phyloP scores from a whole-genome alignment of 2,329 filamentous ascomycete species.

The Cladophialophora exuberans region DNA sequence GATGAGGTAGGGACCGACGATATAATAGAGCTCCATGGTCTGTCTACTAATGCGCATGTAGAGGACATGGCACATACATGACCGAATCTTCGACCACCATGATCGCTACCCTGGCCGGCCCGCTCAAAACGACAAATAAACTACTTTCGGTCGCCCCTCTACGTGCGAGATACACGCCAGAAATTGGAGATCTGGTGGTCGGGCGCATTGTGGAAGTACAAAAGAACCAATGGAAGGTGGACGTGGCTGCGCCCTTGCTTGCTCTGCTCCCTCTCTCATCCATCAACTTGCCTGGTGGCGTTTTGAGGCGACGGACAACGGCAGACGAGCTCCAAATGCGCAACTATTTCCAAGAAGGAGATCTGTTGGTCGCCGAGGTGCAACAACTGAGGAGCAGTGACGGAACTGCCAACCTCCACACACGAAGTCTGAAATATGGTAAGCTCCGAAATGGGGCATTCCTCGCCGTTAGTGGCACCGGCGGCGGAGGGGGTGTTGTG shows the following conservation, averaged over 20 bases:
- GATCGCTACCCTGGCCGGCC: constrained; percentile 86
- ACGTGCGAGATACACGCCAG: constrained; percentile 88
- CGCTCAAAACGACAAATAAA: constrained; percentile 92
- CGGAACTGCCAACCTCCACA: constrained; percentile 85
- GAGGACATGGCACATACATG: constrained; percentile 87
- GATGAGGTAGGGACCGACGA: constrained; percentile 63
- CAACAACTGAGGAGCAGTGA: constrained; percentile 80
- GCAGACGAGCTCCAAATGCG: constrained; percentile 97
- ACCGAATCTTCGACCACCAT: constrained; percentile 62
- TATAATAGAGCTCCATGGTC: constrained; percentile 47
- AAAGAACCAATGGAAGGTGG: constrained; percentile 88
- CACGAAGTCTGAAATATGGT: constrained; percentile 86
- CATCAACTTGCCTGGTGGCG: constrained; percentile 94
- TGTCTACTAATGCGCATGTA: constrained; percentile 38
- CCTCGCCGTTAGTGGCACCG: constrained; percentile 76
- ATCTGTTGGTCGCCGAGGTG: constrained; percentile 91
- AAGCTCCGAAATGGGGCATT: constrained; percentile 95
- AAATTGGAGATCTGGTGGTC: constrained; percentile 94
- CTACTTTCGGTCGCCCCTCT: constrained; percentile 88
- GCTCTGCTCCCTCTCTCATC: constrained; percentile 82
- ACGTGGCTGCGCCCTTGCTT: constrained; percentile 84
- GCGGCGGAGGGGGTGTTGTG: constrained; percentile 77
- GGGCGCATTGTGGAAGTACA: constrained; percentile 96
- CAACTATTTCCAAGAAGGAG: constrained; percentile 94
- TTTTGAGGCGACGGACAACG: constrained; percentile 85